A percentile compares a stretch with the other conserved stretches of the same genome.
phyloP scores from a whole-genome alignment of 805 yeast genomes.

The Wickerhamomyces alni region DNA sequence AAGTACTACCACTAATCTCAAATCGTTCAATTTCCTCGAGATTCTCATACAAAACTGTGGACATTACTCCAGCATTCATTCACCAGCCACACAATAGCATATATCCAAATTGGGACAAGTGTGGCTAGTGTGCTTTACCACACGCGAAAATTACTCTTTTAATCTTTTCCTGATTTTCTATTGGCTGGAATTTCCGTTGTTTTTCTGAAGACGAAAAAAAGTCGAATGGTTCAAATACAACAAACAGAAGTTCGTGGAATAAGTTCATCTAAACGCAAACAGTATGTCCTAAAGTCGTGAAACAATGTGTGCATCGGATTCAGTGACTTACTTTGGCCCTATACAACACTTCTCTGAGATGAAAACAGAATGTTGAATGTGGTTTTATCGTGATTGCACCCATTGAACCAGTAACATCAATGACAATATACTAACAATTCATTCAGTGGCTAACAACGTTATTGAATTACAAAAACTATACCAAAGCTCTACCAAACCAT shows the following conservation, averaged over 20 bases:
- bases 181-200: neutral
- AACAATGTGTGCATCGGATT: too few relatives aligned
- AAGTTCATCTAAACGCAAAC: neutral
- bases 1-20: too few relatives aligned
- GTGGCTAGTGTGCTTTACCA: neutral
- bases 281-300: neutral
- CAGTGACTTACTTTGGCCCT: too few relatives aligned
- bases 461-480: constrained; percentile 54
- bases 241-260: too few relatives aligned
- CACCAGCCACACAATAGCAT: neutral
- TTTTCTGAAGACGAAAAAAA: neutral
- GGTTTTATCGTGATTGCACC: too few relatives aligned
- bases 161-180: neutral
- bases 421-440: constrained; percentile 12
- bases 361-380: too few relatives aligned
- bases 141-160: neutral
- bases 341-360: too few relatives aligned
- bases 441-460: constrained; percentile 37
- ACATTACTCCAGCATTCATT: too few relatives aligned
- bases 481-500: constrained; percentile 52
- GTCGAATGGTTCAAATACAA: neutral
- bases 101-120: neutral
- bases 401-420: too few relatives aligned
- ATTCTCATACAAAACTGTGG: too few relatives aligned
- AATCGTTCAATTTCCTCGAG: neutral